A percentile compares a stretch with the other conserved stretches of the same genome.
Conservation (phyloP, 2,329 filamentous ascomycete genomes). For the Mariannaea elegans region DNA sequence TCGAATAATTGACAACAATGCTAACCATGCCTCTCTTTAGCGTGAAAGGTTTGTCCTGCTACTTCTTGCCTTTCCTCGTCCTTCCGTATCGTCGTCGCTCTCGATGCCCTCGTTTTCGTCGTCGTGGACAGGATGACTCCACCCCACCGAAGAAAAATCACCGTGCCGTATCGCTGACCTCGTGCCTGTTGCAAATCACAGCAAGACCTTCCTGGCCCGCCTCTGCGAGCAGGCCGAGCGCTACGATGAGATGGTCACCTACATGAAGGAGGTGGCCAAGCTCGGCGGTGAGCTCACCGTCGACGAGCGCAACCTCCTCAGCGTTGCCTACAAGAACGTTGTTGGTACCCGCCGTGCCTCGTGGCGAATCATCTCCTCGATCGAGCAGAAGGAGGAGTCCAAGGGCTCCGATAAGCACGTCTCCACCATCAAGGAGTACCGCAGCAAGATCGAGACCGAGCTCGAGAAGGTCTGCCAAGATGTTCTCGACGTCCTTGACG, state of each 20-base stretch:
- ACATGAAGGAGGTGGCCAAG: conserved; percentile 99
- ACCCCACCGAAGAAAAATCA: conserved; percentile 32
- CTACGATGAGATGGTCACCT: conserved; percentile 99
- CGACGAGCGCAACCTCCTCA: conserved; percentile 98
- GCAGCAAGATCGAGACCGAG: conserved; percentile 97
- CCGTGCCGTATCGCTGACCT: conserved; percentile 38
- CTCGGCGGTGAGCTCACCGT: conserved; percentile 82
- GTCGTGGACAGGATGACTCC: conserved; percentile 27
- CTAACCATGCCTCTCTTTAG: conserved; percentile 56
- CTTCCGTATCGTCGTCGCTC: conserved; percentile 23
- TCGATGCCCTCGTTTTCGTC: conserved; percentile 22
- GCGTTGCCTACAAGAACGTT: conserved; percentile 99
- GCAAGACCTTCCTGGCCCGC: conserved; percentile 99
- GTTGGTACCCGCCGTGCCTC: conserved; percentile 97
- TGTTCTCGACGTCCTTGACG: conserved; percentile 92
- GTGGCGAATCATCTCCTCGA: conserved; percentile 99
- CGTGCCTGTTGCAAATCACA: conserved; percentile 52
- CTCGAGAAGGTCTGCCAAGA: conserved; percentile 98
- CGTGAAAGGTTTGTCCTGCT: conserved; percentile 71
- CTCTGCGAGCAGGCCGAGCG: conserved; percentile 99
- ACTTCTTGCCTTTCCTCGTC: conserved; percentile 19
- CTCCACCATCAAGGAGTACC: conserved; percentile 92
- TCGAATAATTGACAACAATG: conserved; percentile 32
- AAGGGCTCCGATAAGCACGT: conserved; percentile 98
- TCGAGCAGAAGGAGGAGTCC: conserved; percentile 99